Conservation (phyloP, 2,329 filamentous ascomycete genomes). For the Rasamsonia emersonii region DNA sequence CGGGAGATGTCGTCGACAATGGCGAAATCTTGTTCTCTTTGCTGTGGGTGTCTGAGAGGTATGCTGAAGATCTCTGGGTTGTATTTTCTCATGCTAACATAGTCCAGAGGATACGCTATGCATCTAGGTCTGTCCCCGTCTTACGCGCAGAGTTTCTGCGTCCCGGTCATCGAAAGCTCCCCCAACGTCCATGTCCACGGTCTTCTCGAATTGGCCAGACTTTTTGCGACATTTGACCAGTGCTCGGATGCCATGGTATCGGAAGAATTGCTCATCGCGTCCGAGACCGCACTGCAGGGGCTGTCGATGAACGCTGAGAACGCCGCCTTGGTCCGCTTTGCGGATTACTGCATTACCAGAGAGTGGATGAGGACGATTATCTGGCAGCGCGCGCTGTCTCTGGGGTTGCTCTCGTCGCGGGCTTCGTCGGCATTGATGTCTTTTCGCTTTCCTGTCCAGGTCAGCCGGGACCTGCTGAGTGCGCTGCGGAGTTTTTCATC, state of each 20-base stretch:
- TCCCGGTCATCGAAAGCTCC: constrained; percentile 4
- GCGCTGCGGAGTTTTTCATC: constrained; percentile 16
- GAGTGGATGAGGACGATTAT: constrained; percentile 26
- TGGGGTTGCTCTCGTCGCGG: constrained; percentile 18
- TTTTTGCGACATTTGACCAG: constrained; percentile 19
- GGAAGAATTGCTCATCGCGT: constrained; percentile 11
- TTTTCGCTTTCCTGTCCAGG: constrained; percentile 18
- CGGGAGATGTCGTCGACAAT: constrained; percentile 16
- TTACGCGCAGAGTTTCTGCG: constrained; percentile 10
- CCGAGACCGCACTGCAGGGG: constrained; percentile 14
- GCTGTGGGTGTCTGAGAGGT: constrained; percentile 24
- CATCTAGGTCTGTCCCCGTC: constrained; percentile 21
- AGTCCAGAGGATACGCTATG: constrained; percentile 21
- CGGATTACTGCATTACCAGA: constrained; percentile 21
- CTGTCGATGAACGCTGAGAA: constrained; percentile 10
- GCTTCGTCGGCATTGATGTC: constrained; percentile 14
- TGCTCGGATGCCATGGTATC: constrained; percentile 7
- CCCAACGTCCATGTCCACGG: constrained; percentile 15
- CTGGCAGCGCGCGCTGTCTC: constrained; percentile 21
- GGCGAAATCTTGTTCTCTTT: constrained; percentile 18
- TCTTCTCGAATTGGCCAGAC: constrained; percentile 15
- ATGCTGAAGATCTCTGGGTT: constrained; percentile 1
- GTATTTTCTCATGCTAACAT: neutral
- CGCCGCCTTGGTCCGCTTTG: constrained; percentile 14
- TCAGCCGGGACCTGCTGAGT: constrained; percentile 18